A percentile compares a stretch with the other conserved stretches of the same genome.
phyloP scores from a whole-genome alignment of 495 filamentous ascomycete genomes.

The Xylona heveae region DNA sequence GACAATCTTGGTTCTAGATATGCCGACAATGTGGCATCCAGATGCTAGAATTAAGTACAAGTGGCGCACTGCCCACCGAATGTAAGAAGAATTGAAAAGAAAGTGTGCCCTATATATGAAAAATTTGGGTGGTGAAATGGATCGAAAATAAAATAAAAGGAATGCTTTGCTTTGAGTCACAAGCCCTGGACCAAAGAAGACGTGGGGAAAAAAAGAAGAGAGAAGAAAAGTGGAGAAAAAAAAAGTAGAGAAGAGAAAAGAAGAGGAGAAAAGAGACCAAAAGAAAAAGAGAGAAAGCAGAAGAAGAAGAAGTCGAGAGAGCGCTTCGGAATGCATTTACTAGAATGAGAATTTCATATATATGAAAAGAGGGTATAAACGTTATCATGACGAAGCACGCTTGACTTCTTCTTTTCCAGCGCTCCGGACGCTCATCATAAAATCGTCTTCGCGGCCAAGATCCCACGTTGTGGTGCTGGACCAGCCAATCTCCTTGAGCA shows the following conservation, averaged over 20 bases:
- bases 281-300: constrained; percentile 6
- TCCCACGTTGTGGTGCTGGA: constrained; percentile 12
- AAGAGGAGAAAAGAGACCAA: background rate
- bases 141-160: too few relatives aligned
- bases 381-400: background rate
- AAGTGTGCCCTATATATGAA: too few relatives aligned
- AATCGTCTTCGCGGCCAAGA: constrained; percentile 38
- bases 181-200: too few relatives aligned
- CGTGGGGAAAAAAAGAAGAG: constrained; percentile 2
- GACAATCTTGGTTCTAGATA: too few relatives aligned
- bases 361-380: background rate
- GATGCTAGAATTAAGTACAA: too few relatives aligned
- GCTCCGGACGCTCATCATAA: constrained; percentile 43
- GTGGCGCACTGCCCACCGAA: too few relatives aligned
- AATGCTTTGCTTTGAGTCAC: too few relatives aligned
- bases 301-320: constrained; percentile 2
- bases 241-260: constrained; percentile 5
- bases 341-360: background rate
- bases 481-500: constrained; percentile 33
- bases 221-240: constrained; percentile 5
- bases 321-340: constrained; percentile 3
- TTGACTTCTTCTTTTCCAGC: constrained; percentile 42
- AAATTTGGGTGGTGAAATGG: too few relatives aligned
- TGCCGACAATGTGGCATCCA: too few relatives aligned
- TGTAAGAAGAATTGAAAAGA: too few relatives aligned